Evolutionary conservation across 78 protist species (phyloP).

Genomic region (Pigoraptor vietnamica): DNA sequence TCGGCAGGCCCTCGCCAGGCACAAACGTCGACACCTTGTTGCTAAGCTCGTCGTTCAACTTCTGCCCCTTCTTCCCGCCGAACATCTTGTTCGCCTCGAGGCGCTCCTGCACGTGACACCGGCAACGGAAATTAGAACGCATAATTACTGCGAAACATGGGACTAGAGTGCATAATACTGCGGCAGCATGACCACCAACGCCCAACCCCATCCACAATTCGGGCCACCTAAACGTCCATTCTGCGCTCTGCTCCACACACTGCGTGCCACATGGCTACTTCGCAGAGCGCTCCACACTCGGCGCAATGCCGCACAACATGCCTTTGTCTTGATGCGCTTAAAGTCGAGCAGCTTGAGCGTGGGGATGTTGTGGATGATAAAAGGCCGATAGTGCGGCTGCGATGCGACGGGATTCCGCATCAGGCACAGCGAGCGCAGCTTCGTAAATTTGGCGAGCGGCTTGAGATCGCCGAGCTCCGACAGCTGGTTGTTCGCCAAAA

Average conservation of each 20-base stretch:
- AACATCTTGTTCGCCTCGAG: not conserved
- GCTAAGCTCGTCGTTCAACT: not conserved
- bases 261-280: no score
- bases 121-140: no score
- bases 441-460: not conserved
- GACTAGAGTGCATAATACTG: no score
- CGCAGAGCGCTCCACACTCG: no score
- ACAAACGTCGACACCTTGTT: not conserved
- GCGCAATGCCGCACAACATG: not conserved
- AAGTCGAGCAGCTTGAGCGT: constrained; percentile 66
- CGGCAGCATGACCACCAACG: no score
- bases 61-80: not conserved
- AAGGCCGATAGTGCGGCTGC: constrained; percentile 52
- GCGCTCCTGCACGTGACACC: not conserved
- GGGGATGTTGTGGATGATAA: constrained; percentile 64
- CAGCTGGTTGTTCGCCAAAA: constrained; percentile 57
- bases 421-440: not conserved
- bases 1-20: not conserved
- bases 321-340: constrained; percentile 41
- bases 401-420: not conserved
- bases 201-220: no score
- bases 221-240: no score
- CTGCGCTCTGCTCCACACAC: no score
- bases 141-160: no score
- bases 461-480: constrained; percentile 11